These are phyloP conservation scores for Penicillium hordei DNA, from an alignment of 2,329 filamentous ascomycete species.

Conservation along the genomic window DNA sequence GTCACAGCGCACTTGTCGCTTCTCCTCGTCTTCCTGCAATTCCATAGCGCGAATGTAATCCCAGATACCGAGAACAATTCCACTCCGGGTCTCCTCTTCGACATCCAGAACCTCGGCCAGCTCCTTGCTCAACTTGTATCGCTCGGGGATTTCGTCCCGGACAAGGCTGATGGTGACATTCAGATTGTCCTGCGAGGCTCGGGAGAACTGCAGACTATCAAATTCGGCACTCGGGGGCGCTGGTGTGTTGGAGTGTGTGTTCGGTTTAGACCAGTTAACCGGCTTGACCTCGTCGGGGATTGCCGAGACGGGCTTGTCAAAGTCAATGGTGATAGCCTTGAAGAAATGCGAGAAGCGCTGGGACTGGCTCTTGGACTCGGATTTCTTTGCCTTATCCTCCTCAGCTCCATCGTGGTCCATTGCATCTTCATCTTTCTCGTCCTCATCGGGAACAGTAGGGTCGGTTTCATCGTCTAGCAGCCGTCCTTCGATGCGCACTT, in stretches of 20 bases:
- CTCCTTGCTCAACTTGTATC: conserved; percentile 74
- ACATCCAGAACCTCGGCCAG: conserved; percentile 84
- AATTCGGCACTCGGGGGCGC: conserved; percentile 72
- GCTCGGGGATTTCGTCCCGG: conserved; percentile 80
- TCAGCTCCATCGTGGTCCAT: conserved; percentile 61
- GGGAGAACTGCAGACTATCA: conserved; percentile 87
- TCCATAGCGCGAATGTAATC: conserved; percentile 86
- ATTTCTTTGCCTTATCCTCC: conserved; percentile 30
- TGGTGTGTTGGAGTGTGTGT: conserved; percentile 51
- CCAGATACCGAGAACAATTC: conserved; percentile 89
- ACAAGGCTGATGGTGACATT: conserved; percentile 87
- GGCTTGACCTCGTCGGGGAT: conserved; percentile 46
- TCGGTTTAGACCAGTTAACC: conserved; percentile 86
- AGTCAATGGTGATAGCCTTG: conserved; percentile 53
- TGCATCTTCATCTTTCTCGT: conserved; percentile 46
- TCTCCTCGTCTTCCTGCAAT: conserved; percentile 92
- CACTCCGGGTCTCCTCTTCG: conserved; percentile 80
- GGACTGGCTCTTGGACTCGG: conserved; percentile 31
- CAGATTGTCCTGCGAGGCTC: conserved; percentile 86
- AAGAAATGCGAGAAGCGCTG: conserved; percentile 53
- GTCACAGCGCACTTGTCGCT: conserved; percentile 88
- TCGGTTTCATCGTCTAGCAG: conserved; percentile 70
- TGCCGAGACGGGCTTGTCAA: conserved; percentile 47
- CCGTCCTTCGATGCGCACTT: conserved; percentile 87
- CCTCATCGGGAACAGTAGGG: conserved; percentile 51